Base-by-base conservation (phyloP, 1,284 basidiomycete genomes). In the Sporisorium exsertum region DNA sequence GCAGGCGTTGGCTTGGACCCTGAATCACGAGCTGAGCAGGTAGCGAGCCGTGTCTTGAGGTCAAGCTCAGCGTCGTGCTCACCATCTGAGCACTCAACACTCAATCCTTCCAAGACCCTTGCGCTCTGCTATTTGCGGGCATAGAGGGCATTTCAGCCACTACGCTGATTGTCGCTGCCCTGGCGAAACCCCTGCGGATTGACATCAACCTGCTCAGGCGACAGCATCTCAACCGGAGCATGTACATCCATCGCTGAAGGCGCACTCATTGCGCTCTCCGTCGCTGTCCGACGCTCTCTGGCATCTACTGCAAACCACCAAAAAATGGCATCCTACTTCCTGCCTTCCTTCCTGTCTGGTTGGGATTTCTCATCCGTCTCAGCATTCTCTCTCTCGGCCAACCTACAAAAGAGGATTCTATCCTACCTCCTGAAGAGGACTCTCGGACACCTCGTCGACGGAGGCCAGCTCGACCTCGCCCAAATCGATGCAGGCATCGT, bases 401-500 rank as follows among this genome's bases (percentile, higher is more conserved):
- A 90, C 73, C 91, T 98, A 49, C 95, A 97, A 87, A 89, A 91
- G 58, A 90, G 93, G 56, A 94, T 98, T 86, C 89, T 97, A 32
- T 94, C 94, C 3, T 97, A 94, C 85, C 87, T 94, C 51, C 89
- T 98, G 72, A 92, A 91, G 87, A 91, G 91, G 72, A 89, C 91
- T 2, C 88, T 97, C 0, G 95, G 95, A 3, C 92, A 92, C 81
- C 89, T 97, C 72, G 89, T 97, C 72, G 91, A 92, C 81, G 92
- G 92, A 26, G 94, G 93, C 13, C 93, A 95, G 80, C 89, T 97
- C 65, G 93, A 97, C 86, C 88, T 90, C 55, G 90, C 92, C 64
- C 91, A 94, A 86, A 92, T 97, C 81, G 94, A 97, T 81, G 93
- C 94, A 26, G 94, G 96, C 85, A 92, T 97, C 78, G 92, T 93